These are phyloP conservation scores for Botryotinia globosa DNA, from an alignment of 2,329 filamentous ascomycete genomes.

Conservation along the genomic window DNA sequence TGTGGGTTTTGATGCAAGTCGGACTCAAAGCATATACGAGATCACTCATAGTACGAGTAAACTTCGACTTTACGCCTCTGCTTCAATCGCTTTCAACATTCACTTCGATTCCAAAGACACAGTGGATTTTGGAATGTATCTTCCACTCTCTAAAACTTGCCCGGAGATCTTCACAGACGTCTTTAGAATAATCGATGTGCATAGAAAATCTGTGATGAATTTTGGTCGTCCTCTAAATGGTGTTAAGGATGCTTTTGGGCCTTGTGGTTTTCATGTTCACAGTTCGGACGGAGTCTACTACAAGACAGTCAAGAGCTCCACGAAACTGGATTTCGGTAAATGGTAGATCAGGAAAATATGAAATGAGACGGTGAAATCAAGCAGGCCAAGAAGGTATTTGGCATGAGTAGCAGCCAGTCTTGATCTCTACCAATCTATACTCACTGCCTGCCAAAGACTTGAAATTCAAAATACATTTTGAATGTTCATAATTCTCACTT, in stretches of 20 bases:
- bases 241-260: neutral
- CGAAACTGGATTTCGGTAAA: too few species aligned
- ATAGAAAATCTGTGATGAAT: fast-evolving
- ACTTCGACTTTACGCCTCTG: neutral
- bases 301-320: too few species aligned
- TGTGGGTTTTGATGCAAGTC: neutral
- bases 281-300: neutral
- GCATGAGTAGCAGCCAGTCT: too few species aligned
- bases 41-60: neutral
- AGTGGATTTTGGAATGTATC: neutral
- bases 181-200: neutral
- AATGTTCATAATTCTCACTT: too few species aligned
- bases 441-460: too few species aligned
- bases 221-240: fast-evolving
- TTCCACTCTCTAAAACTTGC: neutral
- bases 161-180: neutral
- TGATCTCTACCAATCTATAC: too few species aligned
- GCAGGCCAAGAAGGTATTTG: too few species aligned
- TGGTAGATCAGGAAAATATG: too few species aligned
- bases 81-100: neutral
- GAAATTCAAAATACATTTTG: too few species aligned
- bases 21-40: neutral
- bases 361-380: too few species aligned
- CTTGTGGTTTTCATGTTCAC: neutral
- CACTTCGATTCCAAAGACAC: too few species aligned